phyloP scores from a whole-genome alignment of 176 grass and related monocot genomes.

The Alloteropsis semialata region DNA sequence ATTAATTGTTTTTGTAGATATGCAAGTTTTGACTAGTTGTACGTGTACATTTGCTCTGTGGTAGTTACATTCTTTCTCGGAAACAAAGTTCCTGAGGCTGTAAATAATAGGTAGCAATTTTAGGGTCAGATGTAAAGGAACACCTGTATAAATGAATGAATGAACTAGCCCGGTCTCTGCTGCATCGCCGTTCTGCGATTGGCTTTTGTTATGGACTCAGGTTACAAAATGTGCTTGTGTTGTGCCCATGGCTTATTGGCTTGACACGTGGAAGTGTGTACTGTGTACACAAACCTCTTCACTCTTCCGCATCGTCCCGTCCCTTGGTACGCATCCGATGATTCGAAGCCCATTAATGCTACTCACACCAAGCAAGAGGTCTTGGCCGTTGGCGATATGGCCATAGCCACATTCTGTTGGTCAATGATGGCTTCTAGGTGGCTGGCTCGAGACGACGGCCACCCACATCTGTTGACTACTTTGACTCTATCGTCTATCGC shows the following conservation, averaged over 20 bases:
- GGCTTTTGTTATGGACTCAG: neutral
- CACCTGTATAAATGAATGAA: slow-evolving; percentile 14
- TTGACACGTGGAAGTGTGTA: neutral
- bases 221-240: neutral
- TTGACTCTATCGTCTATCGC: too few species aligned
- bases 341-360: too few species aligned
- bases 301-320: too few species aligned
- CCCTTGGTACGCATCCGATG: too few species aligned
- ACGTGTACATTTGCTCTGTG: slow-evolving; percentile 29
- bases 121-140: slow-evolving; percentile 35
- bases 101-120: slow-evolving; percentile 59
- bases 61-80: slow-evolving; percentile 57
- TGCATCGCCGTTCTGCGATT: neutral
- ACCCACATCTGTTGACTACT: too few species aligned
- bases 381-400: too few species aligned
- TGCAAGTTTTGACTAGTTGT: slow-evolving; percentile 37
- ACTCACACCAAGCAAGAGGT: too few species aligned
- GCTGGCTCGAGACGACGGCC: too few species aligned
- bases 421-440: too few species aligned
- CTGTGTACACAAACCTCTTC: too few species aligned
- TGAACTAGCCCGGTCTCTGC: neutral
- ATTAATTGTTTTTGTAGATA: slow-evolving; percentile 43
- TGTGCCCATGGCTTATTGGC: neutral
- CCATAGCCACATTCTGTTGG: too few species aligned
- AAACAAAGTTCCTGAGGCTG: slow-evolving; percentile 57